A percentile compares a stretch with the other conserved stretches of the same genome.
These are phyloP conservation scores for Turnera subulata DNA, from an alignment of 345 rosid genomes.

Conservation along the genomic window DNA sequence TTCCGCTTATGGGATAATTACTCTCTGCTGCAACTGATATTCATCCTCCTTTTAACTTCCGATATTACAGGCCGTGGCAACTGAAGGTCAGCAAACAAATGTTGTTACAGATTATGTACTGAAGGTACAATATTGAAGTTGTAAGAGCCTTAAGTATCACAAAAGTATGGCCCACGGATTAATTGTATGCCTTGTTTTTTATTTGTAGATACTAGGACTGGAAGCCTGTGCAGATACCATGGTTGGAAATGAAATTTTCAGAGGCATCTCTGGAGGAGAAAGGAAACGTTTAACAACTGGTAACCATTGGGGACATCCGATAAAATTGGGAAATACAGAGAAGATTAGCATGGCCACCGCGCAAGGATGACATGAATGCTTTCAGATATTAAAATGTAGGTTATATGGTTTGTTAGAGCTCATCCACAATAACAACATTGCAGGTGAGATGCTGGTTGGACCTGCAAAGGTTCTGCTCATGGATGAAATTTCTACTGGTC, in stretches of 20 bases:
- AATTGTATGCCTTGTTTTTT: neutral
- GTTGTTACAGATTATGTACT: slow-evolving; percentile 71
- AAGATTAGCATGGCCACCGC: too few relatives aligned
- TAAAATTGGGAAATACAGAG: too few relatives aligned
- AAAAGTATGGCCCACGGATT: neutral
- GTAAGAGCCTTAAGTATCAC: neutral
- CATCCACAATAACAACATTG: neutral
- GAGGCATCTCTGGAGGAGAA: slow-evolving; percentile 85
- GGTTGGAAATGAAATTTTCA: slow-evolving; percentile 65
- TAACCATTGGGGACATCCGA: too few relatives aligned
- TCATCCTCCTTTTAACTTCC: neutral
- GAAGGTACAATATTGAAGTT: slow-evolving; percentile 40
- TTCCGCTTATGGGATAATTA: too few relatives aligned
- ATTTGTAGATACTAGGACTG: slow-evolving; percentile 58
- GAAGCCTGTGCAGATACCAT: slow-evolving; percentile 62
- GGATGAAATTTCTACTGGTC: slow-evolving; percentile 60
- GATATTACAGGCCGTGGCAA: slow-evolving; percentile 41
- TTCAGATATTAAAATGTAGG: neutral
- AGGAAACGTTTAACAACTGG: slow-evolving; percentile 78
- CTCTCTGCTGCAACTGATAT: too few relatives aligned
- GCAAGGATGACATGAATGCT: neutral
- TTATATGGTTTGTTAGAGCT: neutral
- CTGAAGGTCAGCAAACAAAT: slow-evolving; percentile 50
- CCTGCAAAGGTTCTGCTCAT: slow-evolving; percentile 48
- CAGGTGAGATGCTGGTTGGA: slow-evolving; percentile 57